Evolutionary conservation across 306 rosid genomes (phyloP), one percentile per base, ranked within the genome.

Genomic region (Echinosophora koreensis): DNA sequence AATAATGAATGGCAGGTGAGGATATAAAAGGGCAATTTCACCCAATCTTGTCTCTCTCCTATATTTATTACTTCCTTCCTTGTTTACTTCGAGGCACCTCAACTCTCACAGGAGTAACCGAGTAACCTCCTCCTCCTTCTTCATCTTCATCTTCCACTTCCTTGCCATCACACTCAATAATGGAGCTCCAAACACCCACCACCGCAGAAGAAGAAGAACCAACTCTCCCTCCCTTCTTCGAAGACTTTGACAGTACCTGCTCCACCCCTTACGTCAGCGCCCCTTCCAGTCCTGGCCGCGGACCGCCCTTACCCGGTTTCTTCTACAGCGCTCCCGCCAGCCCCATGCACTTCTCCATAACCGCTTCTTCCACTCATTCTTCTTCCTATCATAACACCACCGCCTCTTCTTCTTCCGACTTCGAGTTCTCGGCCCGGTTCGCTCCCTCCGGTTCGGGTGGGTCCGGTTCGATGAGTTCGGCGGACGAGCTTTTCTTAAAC

Each of bases 251-350:
- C 41, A 96, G 99, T 72, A 86, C 78, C 27, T 96, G 97, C 59
- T 96, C 99, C 39, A 96, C 98, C 7, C 99, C 99, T 9, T 96
- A 89, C 82, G 97, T 96, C 8, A 91, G 98, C 47, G 98, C 98
- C 0, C 97, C 99, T 8, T 96, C 99, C 2, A 96, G 99, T 52
- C 99, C 98, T 5, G 97, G 96, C 42, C 92, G 93, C 0, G 88
- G 85, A 8, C 82, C 88, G 6, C 82, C 88, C 6, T 76, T 77
- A 2, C 11, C 86, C 7, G 96, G 97, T 3, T 91, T 93, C 57
- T 93, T 83, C 80, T 96, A 96, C 88, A 96, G 99, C 4, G 98
- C 98, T 2, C 99, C 99, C 7, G 93, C 97, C 0, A 93, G 99
- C 55, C 99, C 99, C 61, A 83, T 91, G 90, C 99, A 96, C 86